A percentile compares a stretch with the other conserved stretches of the same genome.
These are phyloP conservation scores for Calendula officinalis DNA, from an alignment of 129 eudicot species.

Conservation along the genomic window DNA sequence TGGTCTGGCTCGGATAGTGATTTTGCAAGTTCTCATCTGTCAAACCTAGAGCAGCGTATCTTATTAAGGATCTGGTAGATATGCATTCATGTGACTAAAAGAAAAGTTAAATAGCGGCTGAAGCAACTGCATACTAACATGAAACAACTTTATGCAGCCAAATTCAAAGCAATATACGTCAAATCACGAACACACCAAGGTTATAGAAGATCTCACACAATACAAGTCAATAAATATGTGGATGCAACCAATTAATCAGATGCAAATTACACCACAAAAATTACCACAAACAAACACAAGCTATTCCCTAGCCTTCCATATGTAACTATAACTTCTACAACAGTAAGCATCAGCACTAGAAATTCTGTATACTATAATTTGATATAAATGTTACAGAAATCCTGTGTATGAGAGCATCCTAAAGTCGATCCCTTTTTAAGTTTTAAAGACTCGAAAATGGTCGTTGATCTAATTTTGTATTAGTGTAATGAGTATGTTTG, in stretches of 20 bases:
- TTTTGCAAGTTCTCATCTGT: too few relatives aligned
- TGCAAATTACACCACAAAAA: neutral
- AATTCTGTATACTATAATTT: constrained; percentile 21
- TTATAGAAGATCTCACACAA: neutral
- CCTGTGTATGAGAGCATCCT: constrained; percentile 27
- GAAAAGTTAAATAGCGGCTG: too few relatives aligned
- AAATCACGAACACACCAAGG: too few relatives aligned
- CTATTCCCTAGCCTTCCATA: constrained; percentile 1
- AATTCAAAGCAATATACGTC: too few relatives aligned
- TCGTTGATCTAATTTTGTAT: constrained; percentile 30
- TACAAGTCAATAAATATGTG: neutral
- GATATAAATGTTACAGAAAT: constrained; percentile 9
- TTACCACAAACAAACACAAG: neutral
- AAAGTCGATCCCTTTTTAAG: constrained; percentile 19
- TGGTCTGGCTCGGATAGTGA: too few relatives aligned
- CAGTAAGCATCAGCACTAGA: constrained; percentile 17
- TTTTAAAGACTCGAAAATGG: constrained; percentile 21
- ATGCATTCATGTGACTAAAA: too few relatives aligned
- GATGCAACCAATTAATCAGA: neutral
- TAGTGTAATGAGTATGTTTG: constrained; percentile 12
- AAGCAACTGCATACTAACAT: too few relatives aligned
- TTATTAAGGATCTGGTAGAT: too few relatives aligned
- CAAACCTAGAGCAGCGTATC: too few relatives aligned
- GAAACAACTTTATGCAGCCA: too few relatives aligned
- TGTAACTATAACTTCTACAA: constrained; percentile 12